Evolutionary conservation across 192 early-diverging fungal genomes (phyloP).

Genomic region (Spizellomyces sp.): DNA sequence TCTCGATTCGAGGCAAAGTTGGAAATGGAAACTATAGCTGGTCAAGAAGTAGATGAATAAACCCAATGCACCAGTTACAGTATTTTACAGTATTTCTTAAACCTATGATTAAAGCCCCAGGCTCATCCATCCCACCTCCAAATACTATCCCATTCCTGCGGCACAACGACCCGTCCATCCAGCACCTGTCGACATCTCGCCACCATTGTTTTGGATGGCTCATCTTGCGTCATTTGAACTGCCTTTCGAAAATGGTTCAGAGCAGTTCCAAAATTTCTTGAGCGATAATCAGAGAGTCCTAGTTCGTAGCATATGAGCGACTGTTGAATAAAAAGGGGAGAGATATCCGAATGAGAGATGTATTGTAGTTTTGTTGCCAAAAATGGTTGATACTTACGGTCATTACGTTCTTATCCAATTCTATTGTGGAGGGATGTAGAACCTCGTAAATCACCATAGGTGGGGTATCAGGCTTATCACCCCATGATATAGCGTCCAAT

Average conservation of each 20-base stretch:
- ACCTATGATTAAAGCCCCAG: too few relatives aligned
- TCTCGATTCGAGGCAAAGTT: conserved; percentile 21
- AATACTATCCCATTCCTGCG: conserved; percentile 46
- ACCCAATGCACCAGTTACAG: too few relatives aligned
- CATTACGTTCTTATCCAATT: conserved; percentile 39
- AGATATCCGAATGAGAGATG: conserved; percentile 15
- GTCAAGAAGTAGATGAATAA: conserved; percentile 10
- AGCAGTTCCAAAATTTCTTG: conserved; percentile 47
- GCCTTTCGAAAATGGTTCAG: conserved; percentile 54
- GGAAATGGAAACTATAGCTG: conserved; percentile 20
- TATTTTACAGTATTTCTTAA: too few relatives aligned
- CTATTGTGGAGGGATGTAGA: conserved; percentile 14
- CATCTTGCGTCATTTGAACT: conserved; percentile 47
- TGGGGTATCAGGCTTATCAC: not conserved
- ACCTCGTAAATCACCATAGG: conserved; percentile 50
- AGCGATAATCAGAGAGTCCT: conserved; percentile 49
- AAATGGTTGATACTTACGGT: conserved; percentile 17
- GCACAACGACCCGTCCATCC: conserved; percentile 40
- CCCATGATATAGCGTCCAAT: conserved; percentile 38
- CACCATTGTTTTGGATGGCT: conserved; percentile 40
- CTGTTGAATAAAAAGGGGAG: too few relatives aligned
- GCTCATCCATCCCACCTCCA: conserved; percentile 25
- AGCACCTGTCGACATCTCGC: conserved; percentile 43
- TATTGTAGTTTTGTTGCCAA: not conserved
- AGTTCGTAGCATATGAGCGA: conserved; percentile 55